Base-by-base conservation (phyloP, 148 eudicot genomes). In the Chenopodium berlandieri region DNA sequence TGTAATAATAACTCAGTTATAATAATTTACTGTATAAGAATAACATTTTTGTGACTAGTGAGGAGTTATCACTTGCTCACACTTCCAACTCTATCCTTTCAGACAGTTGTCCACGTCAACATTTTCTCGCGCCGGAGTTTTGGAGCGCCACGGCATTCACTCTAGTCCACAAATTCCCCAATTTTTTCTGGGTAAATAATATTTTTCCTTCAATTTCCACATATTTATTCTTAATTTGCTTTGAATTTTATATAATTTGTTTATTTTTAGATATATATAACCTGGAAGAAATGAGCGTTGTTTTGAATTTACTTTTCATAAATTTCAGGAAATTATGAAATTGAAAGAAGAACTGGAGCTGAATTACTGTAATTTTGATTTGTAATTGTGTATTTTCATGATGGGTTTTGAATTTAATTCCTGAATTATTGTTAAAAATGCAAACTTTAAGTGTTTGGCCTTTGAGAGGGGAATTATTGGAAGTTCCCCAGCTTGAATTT, bases 361-460 rank as follows among this genome's bases (percentile, higher is more conserved):
- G 20, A 71, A 73, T 73, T 48, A 11, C 58, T 48, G 31, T 73
- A 3, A n/a, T n/a, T 73, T 73, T 48, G 13, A 19, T 19, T 73
- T 47, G 19, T 73, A 73, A 47, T 47, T 47, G 76, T 47, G 32
- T n/a, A 48, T 40, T 23, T n/a, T 73, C 2, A 23, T n/a, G 16
- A 73, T 73, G 76, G 76, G 60, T 73, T 10, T 48, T 47, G 9
- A 48, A 46, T n/a, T 0, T 46, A 22, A n/a, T 2, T 16, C 58
- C 4, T 73, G 32, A 73, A 73, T 73, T 47, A 48, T 73, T 4
- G 12, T 73, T 7, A 83, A 85, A 56, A 85, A 93, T 95, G 98
- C 96, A 92, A 90, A 74, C 92, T 84, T 71, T 90, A 72, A 83
- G 88, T 86, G 81, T 88, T 77, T 91, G 88, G 85, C 86, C 94